These are phyloP conservation scores for Thamnidium elegans DNA, from an alignment of 192 early-diverging fungal species.

Conservation along the genomic window DNA sequence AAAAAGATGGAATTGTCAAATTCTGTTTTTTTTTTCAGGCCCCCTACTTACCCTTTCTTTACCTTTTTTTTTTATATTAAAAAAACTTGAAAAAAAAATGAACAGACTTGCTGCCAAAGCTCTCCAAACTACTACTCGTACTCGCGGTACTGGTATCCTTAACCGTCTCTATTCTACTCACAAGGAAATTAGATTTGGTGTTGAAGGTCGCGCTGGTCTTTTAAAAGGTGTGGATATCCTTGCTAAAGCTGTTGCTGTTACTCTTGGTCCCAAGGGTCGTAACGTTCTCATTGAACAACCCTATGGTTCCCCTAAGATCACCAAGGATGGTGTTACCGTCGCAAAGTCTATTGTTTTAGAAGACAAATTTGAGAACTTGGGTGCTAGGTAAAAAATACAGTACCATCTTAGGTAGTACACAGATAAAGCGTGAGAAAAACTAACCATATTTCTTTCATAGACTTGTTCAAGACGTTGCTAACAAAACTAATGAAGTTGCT, in stretches of 20 bases:
- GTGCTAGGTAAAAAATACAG: constrained; percentile 66
- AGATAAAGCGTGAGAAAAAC: neutral
- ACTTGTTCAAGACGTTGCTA: constrained; percentile 98
- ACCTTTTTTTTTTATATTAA: neutral
- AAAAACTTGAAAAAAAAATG: constrained; percentile 6
- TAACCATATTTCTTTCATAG: constrained; percentile 30
- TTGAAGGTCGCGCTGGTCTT: constrained; percentile 90
- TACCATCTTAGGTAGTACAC: neutral
- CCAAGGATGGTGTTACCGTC: constrained; percentile 99
- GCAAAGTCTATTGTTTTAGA: constrained; percentile 96
- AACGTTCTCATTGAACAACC: constrained; percentile 98
- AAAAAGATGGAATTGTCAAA: too few relatives aligned
- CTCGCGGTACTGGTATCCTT: constrained; percentile 28
- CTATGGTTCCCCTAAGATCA: constrained; percentile 98
- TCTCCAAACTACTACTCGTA: constrained; percentile 15
- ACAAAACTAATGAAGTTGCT: constrained; percentile 99
- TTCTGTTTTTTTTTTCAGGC: neutral
- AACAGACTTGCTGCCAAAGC: constrained; percentile 33
- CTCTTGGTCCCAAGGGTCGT: constrained; percentile 98
- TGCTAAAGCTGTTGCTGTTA: constrained; percentile 98
- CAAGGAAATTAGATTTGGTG: constrained; percentile 97
- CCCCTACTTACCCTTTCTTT: neutral
- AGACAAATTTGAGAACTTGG: constrained; percentile 99
- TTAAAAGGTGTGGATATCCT: constrained; percentile 95
- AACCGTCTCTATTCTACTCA: constrained; percentile 76